These are phyloP conservation scores for Microbotryum violaceum DNA, from an alignment of 1,284 basidiomycete species.

Conservation along the genomic window DNA sequence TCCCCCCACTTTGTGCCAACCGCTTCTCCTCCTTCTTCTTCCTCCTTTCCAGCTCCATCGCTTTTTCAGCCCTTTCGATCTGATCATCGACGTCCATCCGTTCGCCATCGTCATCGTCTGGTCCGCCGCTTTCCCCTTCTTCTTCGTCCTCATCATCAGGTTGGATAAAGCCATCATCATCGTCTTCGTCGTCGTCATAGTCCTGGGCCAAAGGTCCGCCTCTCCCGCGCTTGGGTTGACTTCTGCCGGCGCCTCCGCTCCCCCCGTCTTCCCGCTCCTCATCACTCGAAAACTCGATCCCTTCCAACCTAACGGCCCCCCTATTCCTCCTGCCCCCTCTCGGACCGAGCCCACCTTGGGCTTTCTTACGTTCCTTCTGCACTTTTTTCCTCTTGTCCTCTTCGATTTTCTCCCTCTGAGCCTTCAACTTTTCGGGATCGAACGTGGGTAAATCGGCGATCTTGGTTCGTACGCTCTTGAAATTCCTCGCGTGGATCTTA, in stretches of 20 bases:
- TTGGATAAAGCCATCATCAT: conserved; percentile 29
- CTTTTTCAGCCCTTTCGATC: conserved; percentile 38
- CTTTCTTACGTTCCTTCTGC: conserved; percentile 23
- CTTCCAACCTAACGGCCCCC: conserved; percentile 31
- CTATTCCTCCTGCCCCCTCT: conserved; percentile 19
- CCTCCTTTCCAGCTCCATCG: conserved; percentile 33
- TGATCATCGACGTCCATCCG: conserved; percentile 34
- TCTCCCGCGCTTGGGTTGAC: conserved; percentile 17
- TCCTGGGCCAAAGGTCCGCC: conserved; percentile 16
- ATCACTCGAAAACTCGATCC: conserved; percentile 7
- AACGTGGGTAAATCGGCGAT: conserved; percentile 58
- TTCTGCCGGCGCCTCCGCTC: conserved; percentile 20
- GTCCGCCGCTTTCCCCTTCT: conserved; percentile 11
- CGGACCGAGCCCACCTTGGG: conserved; percentile 9
- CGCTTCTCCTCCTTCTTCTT: conserved; percentile 32
- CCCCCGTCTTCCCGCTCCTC: conserved; percentile 10
- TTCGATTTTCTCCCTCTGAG: conserved; percentile 34
- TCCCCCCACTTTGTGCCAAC: conserved; percentile 16
- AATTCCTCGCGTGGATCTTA: conserved; percentile 74
- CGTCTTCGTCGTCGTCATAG: conserved; percentile 26
- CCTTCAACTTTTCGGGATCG: conserved; percentile 32
- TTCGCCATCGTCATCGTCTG: conserved; percentile 15
- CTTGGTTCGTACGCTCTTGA: conserved; percentile 65
- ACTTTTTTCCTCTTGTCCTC: conserved; percentile 36
- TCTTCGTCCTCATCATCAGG: conserved; percentile 5